Conservation (phyloP, 2,329 filamentous ascomycete genomes). For the Xylaria sp. region DNA sequence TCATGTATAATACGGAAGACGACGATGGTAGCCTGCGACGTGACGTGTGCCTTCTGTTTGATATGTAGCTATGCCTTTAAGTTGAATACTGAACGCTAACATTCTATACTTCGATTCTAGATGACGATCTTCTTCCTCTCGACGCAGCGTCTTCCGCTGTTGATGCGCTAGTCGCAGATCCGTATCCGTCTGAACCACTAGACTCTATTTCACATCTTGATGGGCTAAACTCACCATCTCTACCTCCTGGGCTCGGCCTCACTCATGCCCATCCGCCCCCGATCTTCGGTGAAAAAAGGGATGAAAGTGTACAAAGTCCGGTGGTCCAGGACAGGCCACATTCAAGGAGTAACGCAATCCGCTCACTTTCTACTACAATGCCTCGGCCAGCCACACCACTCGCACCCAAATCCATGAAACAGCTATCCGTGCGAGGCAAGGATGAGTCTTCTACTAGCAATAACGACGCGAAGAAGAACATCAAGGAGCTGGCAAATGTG, state of each 20-base stretch:
- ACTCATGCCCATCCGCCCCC: constrained; percentile 52
- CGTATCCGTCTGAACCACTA: constrained; percentile 48
- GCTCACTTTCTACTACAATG: constrained; percentile 42
- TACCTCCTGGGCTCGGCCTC: constrained; percentile 60
- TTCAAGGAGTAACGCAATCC: constrained; percentile 28
- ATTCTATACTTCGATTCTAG: constrained; percentile 60
- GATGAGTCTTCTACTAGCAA: constrained; percentile 36
- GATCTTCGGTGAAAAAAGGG: constrained; percentile 38
- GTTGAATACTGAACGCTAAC: constrained; percentile 47
- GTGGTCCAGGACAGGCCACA: constrained; percentile 38
- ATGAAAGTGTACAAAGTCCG: constrained; percentile 41
- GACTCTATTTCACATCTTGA: constrained; percentile 36
- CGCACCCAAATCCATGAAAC: constrained; percentile 44
- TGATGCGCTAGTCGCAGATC: constrained; percentile 75
- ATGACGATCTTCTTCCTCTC: constrained; percentile 70
- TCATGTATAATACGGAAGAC: constrained; percentile 64
- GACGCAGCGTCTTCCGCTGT: constrained; percentile 73
- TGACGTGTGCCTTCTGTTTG: constrained; percentile 54
- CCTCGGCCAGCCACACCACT: constrained; percentile 51
- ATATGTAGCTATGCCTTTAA: constrained; percentile 44
- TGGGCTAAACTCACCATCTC: constrained; percentile 51
- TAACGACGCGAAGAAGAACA: constrained; percentile 55
- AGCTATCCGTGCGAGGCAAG: constrained; percentile 44
- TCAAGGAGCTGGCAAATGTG: constrained; percentile 59
- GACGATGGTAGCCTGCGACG: constrained; percentile 70